Evolutionary conservation across 1,284 basidiomycete genomes (phyloP).

Genomic region (Moesziomyces sp.): DNA sequence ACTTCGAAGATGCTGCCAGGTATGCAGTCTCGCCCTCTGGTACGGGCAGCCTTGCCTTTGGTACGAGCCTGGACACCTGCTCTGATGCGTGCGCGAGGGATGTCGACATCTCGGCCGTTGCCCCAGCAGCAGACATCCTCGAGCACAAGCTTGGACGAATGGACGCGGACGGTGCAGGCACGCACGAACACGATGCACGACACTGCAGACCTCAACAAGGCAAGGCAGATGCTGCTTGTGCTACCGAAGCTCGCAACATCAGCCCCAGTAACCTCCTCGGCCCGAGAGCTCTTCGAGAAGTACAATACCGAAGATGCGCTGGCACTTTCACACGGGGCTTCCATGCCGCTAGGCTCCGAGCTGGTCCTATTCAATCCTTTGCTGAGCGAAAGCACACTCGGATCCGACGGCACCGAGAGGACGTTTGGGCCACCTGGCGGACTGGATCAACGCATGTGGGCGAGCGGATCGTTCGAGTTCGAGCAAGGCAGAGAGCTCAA

Average conservation of each 20-base stretch:
- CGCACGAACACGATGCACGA: slow-evolving; percentile 29
- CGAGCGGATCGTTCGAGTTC: slow-evolving; percentile 43
- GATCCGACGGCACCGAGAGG: slow-evolving; percentile 31
- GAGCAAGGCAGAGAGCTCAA: slow-evolving; percentile 17
- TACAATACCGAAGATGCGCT: slow-evolving; percentile 22
- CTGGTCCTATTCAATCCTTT: slow-evolving; percentile 45
- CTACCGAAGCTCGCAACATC: slow-evolving; percentile 16
- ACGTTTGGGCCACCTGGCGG: slow-evolving; percentile 41
- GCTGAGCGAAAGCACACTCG: slow-evolving; percentile 26
- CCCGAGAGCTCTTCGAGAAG: slow-evolving; percentile 15
- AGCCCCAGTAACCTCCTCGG: slow-evolving; percentile 2
- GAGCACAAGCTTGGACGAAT: slow-evolving; percentile 23
- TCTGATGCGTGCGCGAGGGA: not conserved
- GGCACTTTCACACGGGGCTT: not conserved
- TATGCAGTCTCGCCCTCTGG: too few relatives aligned
- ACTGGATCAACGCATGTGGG: slow-evolving; percentile 48
- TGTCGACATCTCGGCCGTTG: not conserved
- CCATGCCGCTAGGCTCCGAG: slow-evolving; percentile 32
- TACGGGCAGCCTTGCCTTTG: too few relatives aligned
- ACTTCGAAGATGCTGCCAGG: too few relatives aligned
- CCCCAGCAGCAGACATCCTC: not conserved
- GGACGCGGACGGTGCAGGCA: slow-evolving; percentile 16
- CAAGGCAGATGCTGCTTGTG: slow-evolving; percentile 34
- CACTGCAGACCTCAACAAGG: slow-evolving; percentile 41
- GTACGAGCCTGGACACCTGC: too few relatives aligned